These are phyloP conservation scores for Monosporascus sp. DNA, from an alignment of 2,329 filamentous ascomycete genomes.

Conservation along the genomic window DNA sequence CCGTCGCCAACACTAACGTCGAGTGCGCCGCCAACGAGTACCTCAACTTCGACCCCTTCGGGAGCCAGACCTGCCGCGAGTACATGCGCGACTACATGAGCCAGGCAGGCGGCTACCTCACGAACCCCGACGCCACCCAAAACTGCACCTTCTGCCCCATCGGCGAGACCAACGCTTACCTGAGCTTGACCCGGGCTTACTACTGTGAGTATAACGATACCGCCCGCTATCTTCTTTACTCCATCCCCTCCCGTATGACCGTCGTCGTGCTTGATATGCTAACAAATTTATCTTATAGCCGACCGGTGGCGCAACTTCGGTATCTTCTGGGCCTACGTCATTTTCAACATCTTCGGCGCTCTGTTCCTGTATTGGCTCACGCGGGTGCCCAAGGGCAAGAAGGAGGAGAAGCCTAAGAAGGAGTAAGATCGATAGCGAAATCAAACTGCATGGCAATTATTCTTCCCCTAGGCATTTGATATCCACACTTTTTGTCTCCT, in stretches of 20 bases:
- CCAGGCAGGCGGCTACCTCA: constrained; percentile 36
- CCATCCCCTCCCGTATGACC: background rate
- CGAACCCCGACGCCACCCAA: constrained; percentile 33
- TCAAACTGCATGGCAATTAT: no score
- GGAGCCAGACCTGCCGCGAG: constrained; percentile 45
- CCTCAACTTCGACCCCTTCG: constrained; percentile 54
- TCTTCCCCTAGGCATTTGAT: no score
- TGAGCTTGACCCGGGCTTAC: constrained; percentile 33
- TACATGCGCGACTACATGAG: constrained; percentile 48
- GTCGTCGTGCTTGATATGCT: constrained; percentile 1
- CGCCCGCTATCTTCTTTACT: background rate
- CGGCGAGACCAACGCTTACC: constrained; percentile 31
- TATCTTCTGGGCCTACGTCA: constrained; percentile 48
- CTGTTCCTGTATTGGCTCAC: constrained; percentile 49
- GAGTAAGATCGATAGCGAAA: constrained; percentile 1
- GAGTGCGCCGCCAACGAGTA: constrained; percentile 61
- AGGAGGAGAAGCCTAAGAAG: constrained; percentile 23
- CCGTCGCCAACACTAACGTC: constrained; percentile 56
- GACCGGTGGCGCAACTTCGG: constrained; percentile 54
- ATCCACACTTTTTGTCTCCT: no score
- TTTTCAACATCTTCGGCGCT: constrained; percentile 49
- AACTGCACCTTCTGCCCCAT: constrained; percentile 40
- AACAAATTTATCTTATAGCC: constrained; percentile 12
- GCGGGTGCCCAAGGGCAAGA: constrained; percentile 36
- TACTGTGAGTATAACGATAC: constrained; percentile 30